phyloP scores from a whole-genome alignment of 352 stramenopile genomes.

The Blastocystis sp. region DNA sequence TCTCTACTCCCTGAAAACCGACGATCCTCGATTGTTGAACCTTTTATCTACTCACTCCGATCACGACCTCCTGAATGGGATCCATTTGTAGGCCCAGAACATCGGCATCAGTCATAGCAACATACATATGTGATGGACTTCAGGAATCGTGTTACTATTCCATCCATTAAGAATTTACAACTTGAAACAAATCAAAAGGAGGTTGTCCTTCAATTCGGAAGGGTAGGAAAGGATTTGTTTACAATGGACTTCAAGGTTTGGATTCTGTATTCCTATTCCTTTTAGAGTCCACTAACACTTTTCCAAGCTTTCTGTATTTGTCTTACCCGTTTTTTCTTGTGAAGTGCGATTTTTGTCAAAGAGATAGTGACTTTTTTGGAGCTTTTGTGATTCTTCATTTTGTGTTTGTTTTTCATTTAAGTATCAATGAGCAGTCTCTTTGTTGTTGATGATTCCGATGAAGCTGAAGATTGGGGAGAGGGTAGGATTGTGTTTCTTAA shows the following conservation, averaged over 20 bases:
- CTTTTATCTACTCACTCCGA: neutral
- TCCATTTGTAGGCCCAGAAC: neutral
- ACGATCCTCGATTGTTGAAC: neutral
- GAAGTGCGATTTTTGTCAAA: neutral
- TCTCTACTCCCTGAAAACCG: neutral
- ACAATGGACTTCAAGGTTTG: slow-evolving; percentile 68
- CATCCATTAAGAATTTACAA: slow-evolving; percentile 71
- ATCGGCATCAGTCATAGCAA: neutral
- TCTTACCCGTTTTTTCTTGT: slow-evolving; percentile 47
- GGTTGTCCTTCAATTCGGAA: slow-evolving; percentile 70
- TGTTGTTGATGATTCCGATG: slow-evolving; percentile 54
- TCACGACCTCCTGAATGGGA: slow-evolving; percentile 67
- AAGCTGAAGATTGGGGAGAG: slow-evolving; percentile 25
- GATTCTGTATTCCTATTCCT: neutral
- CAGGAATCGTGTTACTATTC: slow-evolving; percentile 69
- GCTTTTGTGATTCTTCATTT: neutral
- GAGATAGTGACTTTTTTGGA: neutral
- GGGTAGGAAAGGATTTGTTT: slow-evolving; percentile 70
- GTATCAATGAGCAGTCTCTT: slow-evolving; percentile 46
- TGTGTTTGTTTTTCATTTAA: neutral
- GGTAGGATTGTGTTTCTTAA: neutral
- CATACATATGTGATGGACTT: slow-evolving; percentile 68
- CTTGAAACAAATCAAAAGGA: slow-evolving; percentile 43
- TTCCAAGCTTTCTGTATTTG: slow-evolving; percentile 58
- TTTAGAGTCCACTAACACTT: slow-evolving; percentile 36